Conservation (phyloP, 805 yeast species). For the Cyberlindnera americana region DNA sequence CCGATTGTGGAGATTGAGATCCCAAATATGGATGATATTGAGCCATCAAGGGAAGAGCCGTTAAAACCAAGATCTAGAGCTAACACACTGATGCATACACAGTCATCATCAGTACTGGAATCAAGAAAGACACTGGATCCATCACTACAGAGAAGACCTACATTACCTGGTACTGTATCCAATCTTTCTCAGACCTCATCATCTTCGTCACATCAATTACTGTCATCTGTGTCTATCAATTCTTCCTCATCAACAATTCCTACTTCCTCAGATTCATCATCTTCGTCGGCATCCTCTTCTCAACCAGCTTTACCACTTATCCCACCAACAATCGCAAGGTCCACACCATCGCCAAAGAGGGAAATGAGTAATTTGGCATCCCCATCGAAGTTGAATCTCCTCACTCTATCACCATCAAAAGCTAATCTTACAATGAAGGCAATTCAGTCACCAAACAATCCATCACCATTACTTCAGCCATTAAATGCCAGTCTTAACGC, state of each 20-base stretch:
- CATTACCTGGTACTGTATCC: constrained; percentile 10
- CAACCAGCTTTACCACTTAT: constrained; percentile 1
- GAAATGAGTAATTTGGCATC: constrained; percentile 27
- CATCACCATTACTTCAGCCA: constrained; percentile 32
- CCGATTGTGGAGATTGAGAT: constrained; percentile 66
- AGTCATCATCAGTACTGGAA: constrained; percentile 20
- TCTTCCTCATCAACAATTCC: constrained; percentile 16
- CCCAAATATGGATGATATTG: constrained; percentile 56
- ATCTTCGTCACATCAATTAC: constrained; percentile 1
- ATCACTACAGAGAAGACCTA: constrained; percentile 23
- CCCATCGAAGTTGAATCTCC: constrained; percentile 25
- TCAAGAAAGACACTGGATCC: constrained; percentile 24
- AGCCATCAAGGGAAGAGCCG: constrained; percentile 16
- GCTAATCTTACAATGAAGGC: constrained; percentile 40
- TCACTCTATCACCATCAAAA: constrained; percentile 34
- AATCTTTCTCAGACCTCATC: constrained; percentile 2
- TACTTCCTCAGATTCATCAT: constrained; percentile 7
- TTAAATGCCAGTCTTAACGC: constrained; percentile 28
- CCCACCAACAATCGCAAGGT: constrained; percentile 25
- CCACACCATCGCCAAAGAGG: constrained; percentile 48
- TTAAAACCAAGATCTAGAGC: constrained; percentile 28
- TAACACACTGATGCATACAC: constrained; percentile 26
- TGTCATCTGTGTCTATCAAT: not conserved
- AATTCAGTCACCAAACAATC: constrained; percentile 22
- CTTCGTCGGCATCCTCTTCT: not conserved